Base-by-base conservation (phyloP, 2,329 filamentous ascomycete species). In the Trichoderma sp. region DNA sequence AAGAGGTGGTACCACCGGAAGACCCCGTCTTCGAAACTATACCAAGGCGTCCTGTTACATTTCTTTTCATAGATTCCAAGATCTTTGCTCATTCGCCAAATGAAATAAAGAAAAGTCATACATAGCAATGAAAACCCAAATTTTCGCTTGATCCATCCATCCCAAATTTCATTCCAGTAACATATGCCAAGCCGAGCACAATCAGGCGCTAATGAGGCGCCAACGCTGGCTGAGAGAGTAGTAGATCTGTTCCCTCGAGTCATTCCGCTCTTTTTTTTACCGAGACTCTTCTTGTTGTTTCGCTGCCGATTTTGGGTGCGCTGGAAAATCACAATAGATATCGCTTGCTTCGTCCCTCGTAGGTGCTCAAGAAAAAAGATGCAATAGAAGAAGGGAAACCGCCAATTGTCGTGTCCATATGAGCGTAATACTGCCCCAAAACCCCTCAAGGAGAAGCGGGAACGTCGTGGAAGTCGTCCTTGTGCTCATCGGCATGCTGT, bases 401-500 rank as follows among this genome's bases (percentile, higher is more conserved):
- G 48, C 59, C 28, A 62, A 41, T 54, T 62, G 28, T 41, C 47
- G 41, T 24, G 15, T 41, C 45, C 17, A n/a, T 41, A 26, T 21
- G 7, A 45, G 19, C 48, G n/a, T 28, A n/a, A 14, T 21, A n/a
- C 19, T n/a, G 10, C 41, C 15, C 10, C 24, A 45, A 43, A 43
- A 12, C 30, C 47, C 39, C 45, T 45, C 30, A 66, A 24, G 64
- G 64, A 19, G 58, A 63, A 14, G n/a, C 15, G n/a, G 64, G 51
- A 59, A 65, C 41, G 14, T 84, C 81, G 75, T 82, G 76, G 74
- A 79, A 87, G 78, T 88, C 85, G 52, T 78, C 80, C 78, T 84
- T 81, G 78, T 85, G 78, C 63, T 83, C 83, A 67, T 80, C 84
- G 24, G 78, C 77, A 75, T 86, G 83, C 79, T 85, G 85, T 69